These are phyloP conservation scores for Raffaelea ambrosiae DNA, from an alignment of 2,329 filamentous ascomycete species.

Conservation along the genomic window DNA sequence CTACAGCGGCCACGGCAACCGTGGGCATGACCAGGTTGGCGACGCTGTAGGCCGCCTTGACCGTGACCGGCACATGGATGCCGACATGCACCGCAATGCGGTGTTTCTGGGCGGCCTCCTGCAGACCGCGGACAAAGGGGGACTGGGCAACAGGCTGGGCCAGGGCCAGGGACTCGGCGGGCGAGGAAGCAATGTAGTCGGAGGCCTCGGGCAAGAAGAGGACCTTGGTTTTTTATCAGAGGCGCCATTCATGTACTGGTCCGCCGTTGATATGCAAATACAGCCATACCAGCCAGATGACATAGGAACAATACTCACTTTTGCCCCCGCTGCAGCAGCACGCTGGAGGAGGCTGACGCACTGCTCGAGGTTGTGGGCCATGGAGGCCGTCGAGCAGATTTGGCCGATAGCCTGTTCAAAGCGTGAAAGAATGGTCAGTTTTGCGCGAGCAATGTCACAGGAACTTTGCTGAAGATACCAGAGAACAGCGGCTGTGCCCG, in stretches of 20 bases:
- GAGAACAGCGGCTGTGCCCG: neutral
- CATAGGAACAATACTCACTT: conserved; percentile 41
- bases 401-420: conserved; percentile 84
- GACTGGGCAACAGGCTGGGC: conserved; percentile 57
- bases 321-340: conserved; percentile 68
- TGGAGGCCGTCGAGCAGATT: conserved; percentile 74
- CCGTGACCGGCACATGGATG: conserved; percentile 64
- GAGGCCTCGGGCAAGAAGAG: conserved; percentile 89
- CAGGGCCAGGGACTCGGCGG: conserved; percentile 61
- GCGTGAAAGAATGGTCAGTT: no score
- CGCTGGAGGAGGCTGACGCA: conserved; percentile 64
- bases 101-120: conserved; percentile 54
- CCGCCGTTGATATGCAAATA: no score
- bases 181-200: conserved; percentile 72
- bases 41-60: conserved; percentile 17
- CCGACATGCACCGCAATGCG: conserved; percentile 73
- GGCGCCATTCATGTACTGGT: no score
- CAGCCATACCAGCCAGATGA: neutral
- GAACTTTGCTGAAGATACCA: neutral
- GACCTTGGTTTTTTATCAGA: no score
- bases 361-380: conserved; percentile 71
- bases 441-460: no score
- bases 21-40: conserved; percentile 14
- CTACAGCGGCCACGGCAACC: conserved; percentile 7
- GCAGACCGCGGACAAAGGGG: conserved; percentile 69